These are phyloP conservation scores for Corrigiola litoralis DNA, from an alignment of 179 eudicot species.

Conservation along the genomic window DNA sequence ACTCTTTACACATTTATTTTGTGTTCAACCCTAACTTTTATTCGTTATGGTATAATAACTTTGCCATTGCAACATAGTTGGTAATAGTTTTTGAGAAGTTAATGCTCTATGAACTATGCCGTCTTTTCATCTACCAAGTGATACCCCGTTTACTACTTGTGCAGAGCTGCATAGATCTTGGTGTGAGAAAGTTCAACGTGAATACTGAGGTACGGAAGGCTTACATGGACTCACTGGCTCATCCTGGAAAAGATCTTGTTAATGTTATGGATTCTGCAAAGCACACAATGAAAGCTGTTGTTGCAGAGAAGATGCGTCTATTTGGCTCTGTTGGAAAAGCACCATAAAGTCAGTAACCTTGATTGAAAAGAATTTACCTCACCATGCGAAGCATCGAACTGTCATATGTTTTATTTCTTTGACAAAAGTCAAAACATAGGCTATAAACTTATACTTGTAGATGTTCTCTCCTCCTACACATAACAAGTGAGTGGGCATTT, in stretches of 20 bases:
- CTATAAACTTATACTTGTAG: no score
- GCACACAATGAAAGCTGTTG: constrained; percentile 88
- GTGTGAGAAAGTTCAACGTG: constrained; percentile 95
- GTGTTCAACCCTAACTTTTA: no score
- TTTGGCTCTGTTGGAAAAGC: constrained; percentile 91
- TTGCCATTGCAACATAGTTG: no score
- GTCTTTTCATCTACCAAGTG: background rate
- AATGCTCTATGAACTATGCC: background rate
- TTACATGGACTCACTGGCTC: constrained; percentile 69
- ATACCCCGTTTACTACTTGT: background rate
- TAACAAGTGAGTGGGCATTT: no score
- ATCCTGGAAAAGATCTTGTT: constrained; percentile 64
- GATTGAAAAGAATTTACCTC: no score
- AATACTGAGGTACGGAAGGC: constrained; percentile 94
- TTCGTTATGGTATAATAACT: no score
- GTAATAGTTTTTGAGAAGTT: no score
- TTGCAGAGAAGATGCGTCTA: constrained; percentile 83
- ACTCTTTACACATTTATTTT: no score
- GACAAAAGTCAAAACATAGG: no score
- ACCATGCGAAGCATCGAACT: no score
- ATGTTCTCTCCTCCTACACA: no score
- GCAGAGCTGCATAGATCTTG: constrained; percentile 78
- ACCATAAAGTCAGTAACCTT: constrained; percentile 17
- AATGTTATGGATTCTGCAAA: constrained; percentile 77
- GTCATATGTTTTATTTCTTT: no score